A percentile compares a stretch with the other conserved stretches of the same genome.
Evolutionary conservation across 371 early-diverging fungal genomes (phyloP).

Genomic region (Sporodiniella umbellata): DNA sequence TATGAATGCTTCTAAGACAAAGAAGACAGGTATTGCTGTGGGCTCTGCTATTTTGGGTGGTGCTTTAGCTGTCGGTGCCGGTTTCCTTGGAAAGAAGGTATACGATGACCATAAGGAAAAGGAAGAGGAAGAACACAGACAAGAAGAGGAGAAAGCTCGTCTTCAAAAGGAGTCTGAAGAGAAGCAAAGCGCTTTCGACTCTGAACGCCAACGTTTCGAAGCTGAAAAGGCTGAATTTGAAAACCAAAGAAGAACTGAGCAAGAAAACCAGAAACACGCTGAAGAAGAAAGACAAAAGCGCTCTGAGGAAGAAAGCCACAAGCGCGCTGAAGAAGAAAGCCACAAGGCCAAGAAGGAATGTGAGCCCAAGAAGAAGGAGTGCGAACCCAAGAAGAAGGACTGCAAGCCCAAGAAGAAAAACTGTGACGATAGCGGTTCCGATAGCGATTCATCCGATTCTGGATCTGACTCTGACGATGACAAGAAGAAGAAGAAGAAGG

Average conservation of each 20-base stretch:
- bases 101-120: constrained; percentile 36
- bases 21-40: constrained; percentile 41
- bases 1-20: constrained; percentile 46
- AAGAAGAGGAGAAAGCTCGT: constrained; percentile 25
- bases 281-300: background rate
- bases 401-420: background rate
- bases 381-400: background rate
- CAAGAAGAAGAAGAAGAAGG: constrained; percentile 4
- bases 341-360: background rate
- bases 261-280: background rate
- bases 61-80: constrained; percentile 49
- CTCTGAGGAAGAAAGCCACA: background rate
- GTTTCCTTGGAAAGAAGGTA: constrained; percentile 48
- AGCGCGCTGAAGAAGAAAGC: background rate
- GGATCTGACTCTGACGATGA: background rate
- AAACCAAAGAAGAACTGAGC: background rate
- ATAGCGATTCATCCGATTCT: background rate
- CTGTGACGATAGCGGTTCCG: background rate
- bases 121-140: constrained; percentile 29
- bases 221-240: constrained; percentile 17
- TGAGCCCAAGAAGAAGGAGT: background rate
- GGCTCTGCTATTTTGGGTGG: constrained; percentile 47
- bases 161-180: constrained; percentile 26
- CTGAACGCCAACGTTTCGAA: constrained; percentile 19
- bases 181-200: constrained; percentile 16